Percentiles rank a stretch among this genome's conserved stretches.
Evolutionary conservation across 148 eudicot genomes (phyloP).

Genomic region (Nepenthes mirabilis): DNA sequence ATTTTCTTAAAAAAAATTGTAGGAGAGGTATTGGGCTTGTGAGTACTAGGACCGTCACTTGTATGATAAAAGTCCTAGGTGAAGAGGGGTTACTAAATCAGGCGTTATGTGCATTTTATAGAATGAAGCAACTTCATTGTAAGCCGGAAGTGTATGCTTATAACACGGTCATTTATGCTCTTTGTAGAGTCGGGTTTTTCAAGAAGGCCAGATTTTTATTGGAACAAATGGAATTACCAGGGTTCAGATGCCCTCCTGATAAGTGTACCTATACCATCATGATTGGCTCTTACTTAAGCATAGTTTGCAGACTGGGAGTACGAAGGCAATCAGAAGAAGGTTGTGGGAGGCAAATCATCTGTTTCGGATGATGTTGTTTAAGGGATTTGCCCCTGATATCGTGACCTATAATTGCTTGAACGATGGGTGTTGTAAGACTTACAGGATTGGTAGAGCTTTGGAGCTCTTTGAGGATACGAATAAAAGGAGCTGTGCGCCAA

Average conservation of each 20-base stretch:
- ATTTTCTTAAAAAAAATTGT: constrained; percentile 51
- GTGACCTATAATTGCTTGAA: constrained; percentile 83
- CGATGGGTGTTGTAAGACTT: constrained; percentile 83
- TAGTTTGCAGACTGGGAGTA: constrained; percentile 57
- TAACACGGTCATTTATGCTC: constrained; percentile 52
- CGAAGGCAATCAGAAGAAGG: constrained; percentile 67
- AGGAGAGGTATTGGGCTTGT: constrained; percentile 35
- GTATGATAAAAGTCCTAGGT: constrained; percentile 77
- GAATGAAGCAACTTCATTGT: constrained; percentile 72
- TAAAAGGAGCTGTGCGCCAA: constrained; percentile 46
- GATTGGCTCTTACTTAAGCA: constrained; percentile 52
- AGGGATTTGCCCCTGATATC: constrained; percentile 82
- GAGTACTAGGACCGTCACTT: constrained; percentile 51
- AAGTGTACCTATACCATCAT: constrained; percentile 59
- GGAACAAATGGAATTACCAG: constrained; percentile 80
- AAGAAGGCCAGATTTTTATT: constrained; percentile 54
- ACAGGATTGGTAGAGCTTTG: constrained; percentile 66
- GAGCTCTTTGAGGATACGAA: constrained; percentile 75
- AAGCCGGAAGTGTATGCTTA: constrained; percentile 78
- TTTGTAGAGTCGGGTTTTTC: constrained; percentile 67
- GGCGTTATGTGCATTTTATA: constrained; percentile 51
- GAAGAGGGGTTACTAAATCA: constrained; percentile 71
- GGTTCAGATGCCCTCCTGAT: constrained; percentile 76
- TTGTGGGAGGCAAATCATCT: constrained; percentile 89
- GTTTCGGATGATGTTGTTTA: constrained; percentile 59